These are phyloP conservation scores for Eruca vesicaria DNA, from an alignment of 441 rosid species.

Conservation along the genomic window DNA sequence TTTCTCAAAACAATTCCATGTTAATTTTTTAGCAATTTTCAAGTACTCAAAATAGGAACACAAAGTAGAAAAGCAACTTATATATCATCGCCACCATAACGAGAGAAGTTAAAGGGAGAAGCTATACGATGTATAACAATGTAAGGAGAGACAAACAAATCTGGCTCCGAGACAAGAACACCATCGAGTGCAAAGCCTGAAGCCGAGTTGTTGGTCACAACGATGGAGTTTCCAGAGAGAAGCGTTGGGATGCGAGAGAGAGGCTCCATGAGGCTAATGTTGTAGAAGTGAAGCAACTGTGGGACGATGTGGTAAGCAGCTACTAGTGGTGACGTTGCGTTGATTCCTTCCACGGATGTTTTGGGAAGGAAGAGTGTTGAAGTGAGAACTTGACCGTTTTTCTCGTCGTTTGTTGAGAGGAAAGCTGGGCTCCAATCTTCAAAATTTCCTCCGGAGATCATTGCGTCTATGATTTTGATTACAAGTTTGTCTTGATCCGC, in stretches of 20 bases:
- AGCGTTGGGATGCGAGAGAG: conserved; percentile 27
- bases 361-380: conserved; percentile 34
- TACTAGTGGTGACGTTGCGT: conserved; percentile 29
- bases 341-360: conserved; percentile 24
- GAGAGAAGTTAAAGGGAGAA: conserved; percentile 32
- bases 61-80: not conserved
- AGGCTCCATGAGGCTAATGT: conserved; percentile 19
- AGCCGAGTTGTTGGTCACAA: conserved; percentile 22
- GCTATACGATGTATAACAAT: conserved; percentile 29
- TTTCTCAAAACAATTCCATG: not conserved
- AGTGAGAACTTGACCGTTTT: conserved; percentile 20
- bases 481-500: conserved; percentile 1
- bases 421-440: conserved; percentile 31
- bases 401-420: conserved; percentile 25
- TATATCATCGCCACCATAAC: conserved; percentile 8
- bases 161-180: conserved; percentile 27
- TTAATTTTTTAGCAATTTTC: not conserved
- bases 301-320: conserved; percentile 36
- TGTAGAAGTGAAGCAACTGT: conserved; percentile 14
- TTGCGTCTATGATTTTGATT: conserved; percentile 21
- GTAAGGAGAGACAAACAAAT: conserved; percentile 27
- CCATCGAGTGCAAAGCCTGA: conserved; percentile 18
- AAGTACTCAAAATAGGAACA: not conserved
- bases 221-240: conserved; percentile 22
- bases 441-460: conserved; percentile 24